These are phyloP conservation scores for Trypanosoma rangeli DNA, from an alignment of 208 protist genomes.

Conservation along the genomic window DNA sequence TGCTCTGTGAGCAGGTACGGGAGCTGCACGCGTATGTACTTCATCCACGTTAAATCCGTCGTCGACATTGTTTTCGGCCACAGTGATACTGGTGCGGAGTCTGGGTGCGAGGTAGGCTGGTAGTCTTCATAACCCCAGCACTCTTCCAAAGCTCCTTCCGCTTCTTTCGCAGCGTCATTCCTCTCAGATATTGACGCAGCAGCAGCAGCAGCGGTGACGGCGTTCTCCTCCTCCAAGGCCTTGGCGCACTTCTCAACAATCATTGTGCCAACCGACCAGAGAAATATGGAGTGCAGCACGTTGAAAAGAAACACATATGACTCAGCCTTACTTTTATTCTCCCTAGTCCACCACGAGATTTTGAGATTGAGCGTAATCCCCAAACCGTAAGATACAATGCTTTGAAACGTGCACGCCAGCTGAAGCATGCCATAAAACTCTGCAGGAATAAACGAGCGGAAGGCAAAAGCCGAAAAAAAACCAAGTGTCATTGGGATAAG, in stretches of 20 bases:
- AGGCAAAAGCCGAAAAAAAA: conserved; percentile 24
- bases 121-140: background rate
- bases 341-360: conserved; percentile 39
- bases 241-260: conserved; percentile 12
- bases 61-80: background rate
- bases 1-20: conserved; percentile 18
- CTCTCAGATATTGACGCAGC: conserved; percentile 36
- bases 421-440: conserved; percentile 52
- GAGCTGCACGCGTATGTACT: conserved; percentile 19
- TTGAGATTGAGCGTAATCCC: conserved; percentile 60
- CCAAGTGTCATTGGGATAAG: conserved; percentile 46
- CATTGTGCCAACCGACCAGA: conserved; percentile 40
- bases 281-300: conserved; percentile 49
- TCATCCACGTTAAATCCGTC: conserved; percentile 1
- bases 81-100: background rate
- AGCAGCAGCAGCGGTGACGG: conserved; percentile 42
- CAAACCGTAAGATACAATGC: conserved; percentile 63
- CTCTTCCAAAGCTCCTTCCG: background rate
- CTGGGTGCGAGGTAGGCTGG: too few species aligned
- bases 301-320: conserved; percentile 79
- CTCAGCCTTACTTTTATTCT: conserved; percentile 33
- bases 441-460: conserved; percentile 30
- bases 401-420: conserved; percentile 69
- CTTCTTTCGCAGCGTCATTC: background rate
- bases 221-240: background rate